Base-by-base conservation (phyloP, 2,329 filamentous ascomycete genomes). In the Cercospora sp. region DNA sequence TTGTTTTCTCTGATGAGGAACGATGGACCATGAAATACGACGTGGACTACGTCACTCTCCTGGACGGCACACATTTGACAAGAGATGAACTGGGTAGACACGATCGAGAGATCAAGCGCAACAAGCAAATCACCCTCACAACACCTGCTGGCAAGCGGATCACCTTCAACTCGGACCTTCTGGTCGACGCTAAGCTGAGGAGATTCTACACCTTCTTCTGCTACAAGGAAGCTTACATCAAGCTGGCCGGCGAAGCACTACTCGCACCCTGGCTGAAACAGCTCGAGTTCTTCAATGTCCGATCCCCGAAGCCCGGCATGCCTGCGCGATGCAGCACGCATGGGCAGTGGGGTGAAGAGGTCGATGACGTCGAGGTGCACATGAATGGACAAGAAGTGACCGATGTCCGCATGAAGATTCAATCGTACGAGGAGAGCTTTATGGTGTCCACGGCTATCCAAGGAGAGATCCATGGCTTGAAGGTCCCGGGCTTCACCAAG, bases 201-300 rank as follows among this genome's bases (percentile, higher is more conserved):
- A 84, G 86, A 63, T 94, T 94, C 76, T 94, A 93, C 77, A 86
- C 90, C 0, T 87, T 91, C 67, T 94, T 91, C 89, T 92, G 90
- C 77, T 85, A 92, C 77, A 89, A 92, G 73, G 91, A 94, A 80
- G 89, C 91, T 0, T 94, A 92, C 77, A 89, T 94, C 79, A 94
- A 94, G 85, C 88, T 94, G 81, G 91, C 90, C 31, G 91, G 91
- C 28, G 90, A 94, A 74, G 91, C 90, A 0, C 82, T 94, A 67
- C 82, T 93, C 8, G 91, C 91, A 0, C 82, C 83, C 3, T 94
- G 91, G 91, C 82, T 94, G 60, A 82, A 81, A 61, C 86, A 90
- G 60, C 81, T 94, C 8, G 89, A 93, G 74, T 92, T 94, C 75
- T 81, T 83, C 67, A 81, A 83, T 60, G 90, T 92, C 63, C 81